Evolutionary conservation across 1,139 yeast genomes (phyloP), one percentile per base, ranked within the genome.

Genomic region (Suhomyces taliae): DNA sequence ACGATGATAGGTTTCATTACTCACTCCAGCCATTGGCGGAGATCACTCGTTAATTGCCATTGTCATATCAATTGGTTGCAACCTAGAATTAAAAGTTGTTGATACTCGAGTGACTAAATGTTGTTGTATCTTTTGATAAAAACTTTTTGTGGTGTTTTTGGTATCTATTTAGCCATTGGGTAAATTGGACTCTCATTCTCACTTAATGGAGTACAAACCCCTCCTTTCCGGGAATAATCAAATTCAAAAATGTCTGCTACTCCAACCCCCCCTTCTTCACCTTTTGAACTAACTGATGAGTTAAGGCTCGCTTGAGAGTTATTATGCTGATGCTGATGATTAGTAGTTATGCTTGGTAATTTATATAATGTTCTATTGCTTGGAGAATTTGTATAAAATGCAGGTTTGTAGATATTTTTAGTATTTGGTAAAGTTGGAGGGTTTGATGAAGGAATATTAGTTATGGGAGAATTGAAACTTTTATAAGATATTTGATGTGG

Each of bases 151-250:
- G 2, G 4, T 19, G 4, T 19, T 19, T 19, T 19, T 19, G 24
- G 24, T 19, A 29, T 29, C 32, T 29, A 29, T 29, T 51, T 49
- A 8, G 44, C 43, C 49, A 53, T 41, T 39, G 57, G 51, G 36
- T 54, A 53, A 37, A 54, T 50, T 19, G 72, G 70, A 9, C 66
- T 60, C 39, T 65, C 70, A 45, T 63, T 67, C 45, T 65, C 71
- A 45, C 71, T 67, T 41, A 65, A 54, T n/a, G 74, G 74, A 26
- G 74, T 69, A 26, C 62, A 57, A 27, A 64, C 59, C 4, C 67
- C 68, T 34, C 58, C 53, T 44, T 60, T 56, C 36, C 61, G 54
- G 32, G 58, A 61, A 45, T 53, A 53, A 34, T 65, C 71, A 29
- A 53, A 47, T 49, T 70, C 74, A 49, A 68, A 69, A 8, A 67